Percentiles rank a stretch among this genome's conserved stretches.
Conservation (phyloP, 2,329 filamentous ascomycete genomes). For the Chaetomium sp. region DNA sequence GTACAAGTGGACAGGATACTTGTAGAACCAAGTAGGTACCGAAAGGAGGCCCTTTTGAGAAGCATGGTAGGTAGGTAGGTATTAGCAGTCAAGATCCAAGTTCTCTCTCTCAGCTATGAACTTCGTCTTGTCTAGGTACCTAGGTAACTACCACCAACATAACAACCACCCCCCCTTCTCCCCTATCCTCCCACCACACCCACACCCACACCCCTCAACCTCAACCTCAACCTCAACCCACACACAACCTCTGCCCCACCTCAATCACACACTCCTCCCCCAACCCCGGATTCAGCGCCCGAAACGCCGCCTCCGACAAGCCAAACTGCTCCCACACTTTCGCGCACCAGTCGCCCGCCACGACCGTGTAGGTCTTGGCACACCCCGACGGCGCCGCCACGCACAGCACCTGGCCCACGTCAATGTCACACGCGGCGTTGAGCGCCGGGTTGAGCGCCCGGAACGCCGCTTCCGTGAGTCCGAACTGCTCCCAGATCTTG, state of each 20-base stretch:
- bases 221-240: neutral
- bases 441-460: constrained; percentile 6
- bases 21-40: no score
- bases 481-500: constrained; percentile 13
- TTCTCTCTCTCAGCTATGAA: no score
- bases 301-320: constrained; percentile 2
- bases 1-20: no score
- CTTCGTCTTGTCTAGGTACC: no score
- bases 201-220: no score
- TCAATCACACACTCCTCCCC: neutral
- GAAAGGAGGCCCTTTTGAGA: no score
- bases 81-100: no score
- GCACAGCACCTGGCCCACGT: neutral
- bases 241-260: constrained; percentile 8
- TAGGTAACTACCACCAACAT: no score
- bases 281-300: constrained; percentile 10
- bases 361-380: constrained; percentile 1
- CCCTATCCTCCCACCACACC: no score
- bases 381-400: constrained; percentile 5
- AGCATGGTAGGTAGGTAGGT: no score
- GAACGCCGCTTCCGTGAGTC: neutral
- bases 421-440: neutral
- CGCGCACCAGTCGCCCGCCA: neutral
- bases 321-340: constrained; percentile 16
- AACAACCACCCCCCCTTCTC: no score